Conservation (phyloP, 1,139 yeast genomes). For the Nakaseomyces nivariensis region DNA sequence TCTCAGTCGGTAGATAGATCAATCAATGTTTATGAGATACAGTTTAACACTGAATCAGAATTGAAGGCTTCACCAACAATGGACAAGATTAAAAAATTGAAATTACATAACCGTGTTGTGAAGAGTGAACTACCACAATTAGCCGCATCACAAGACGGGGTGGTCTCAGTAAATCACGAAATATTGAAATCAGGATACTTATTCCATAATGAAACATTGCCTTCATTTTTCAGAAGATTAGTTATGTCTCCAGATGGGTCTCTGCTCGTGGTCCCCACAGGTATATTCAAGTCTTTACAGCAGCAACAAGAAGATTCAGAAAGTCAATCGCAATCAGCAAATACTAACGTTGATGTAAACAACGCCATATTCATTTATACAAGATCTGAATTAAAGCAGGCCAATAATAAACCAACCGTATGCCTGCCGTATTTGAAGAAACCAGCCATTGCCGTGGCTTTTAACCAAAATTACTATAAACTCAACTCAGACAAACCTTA, state of each 20-base stretch:
- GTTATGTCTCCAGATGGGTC: slow-evolving; percentile 86
- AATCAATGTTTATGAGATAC: slow-evolving; percentile 48
- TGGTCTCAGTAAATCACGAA: slow-evolving; percentile 2
- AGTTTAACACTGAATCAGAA: slow-evolving; percentile 7
- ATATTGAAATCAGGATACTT: slow-evolving; percentile 34
- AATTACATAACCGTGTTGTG: slow-evolving; percentile 21
- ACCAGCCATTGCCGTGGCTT: slow-evolving; percentile 75
- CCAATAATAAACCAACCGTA: slow-evolving; percentile 50
- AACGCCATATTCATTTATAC: slow-evolving; percentile 74
- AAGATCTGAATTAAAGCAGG: slow-evolving; percentile 45
- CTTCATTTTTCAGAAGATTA: slow-evolving; percentile 80
- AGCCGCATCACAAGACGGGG: neutral
- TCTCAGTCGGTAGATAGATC: slow-evolving; percentile 89
- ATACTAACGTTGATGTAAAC: slow-evolving; percentile 16
- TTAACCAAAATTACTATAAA: slow-evolving; percentile 58
- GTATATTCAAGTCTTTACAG: slow-evolving; percentile 38
- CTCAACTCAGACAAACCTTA: slow-evolving; percentile 21
- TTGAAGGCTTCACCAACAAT: neutral
- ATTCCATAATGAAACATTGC: slow-evolving; percentile 78
- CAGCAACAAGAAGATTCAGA: slow-evolving; percentile 4
- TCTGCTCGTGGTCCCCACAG: slow-evolving; percentile 73
- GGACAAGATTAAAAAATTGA: slow-evolving; percentile 10
- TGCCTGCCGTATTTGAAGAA: slow-evolving; percentile 70
- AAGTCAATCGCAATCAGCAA: neutral
- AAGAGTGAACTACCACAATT: slow-evolving; percentile 18